These are phyloP conservation scores for Penicillium thymicola DNA, from an alignment of 2,329 filamentous ascomycete genomes.

Conservation along the genomic window DNA sequence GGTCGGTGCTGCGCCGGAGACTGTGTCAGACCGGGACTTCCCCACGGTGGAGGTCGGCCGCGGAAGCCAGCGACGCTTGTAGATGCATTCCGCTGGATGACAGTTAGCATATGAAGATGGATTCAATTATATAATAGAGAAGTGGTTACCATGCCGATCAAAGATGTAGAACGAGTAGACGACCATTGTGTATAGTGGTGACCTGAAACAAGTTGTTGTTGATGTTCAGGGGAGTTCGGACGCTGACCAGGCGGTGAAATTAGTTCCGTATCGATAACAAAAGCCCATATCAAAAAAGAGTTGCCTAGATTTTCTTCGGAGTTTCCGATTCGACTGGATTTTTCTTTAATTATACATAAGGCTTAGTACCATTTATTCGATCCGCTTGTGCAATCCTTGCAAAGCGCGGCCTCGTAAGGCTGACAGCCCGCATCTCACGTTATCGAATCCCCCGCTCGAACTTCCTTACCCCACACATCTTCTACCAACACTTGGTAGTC, in stretches of 20 bases:
- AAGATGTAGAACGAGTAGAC: conserved; percentile 99
- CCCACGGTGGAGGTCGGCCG: conserved; percentile 47
- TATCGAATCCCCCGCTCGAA: conserved; percentile 18
- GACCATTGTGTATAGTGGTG: conserved; percentile 61
- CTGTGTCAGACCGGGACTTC: conserved; percentile 46
- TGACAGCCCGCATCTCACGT: conserved; percentile 20
- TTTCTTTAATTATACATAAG: background rate
- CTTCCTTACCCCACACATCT: conserved; percentile 22
- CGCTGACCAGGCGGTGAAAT: conserved; percentile 20
- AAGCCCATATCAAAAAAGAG: conserved; percentile 9
- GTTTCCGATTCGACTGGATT: background rate
- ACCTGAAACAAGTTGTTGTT: conserved; percentile 5
- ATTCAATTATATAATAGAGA: background rate
- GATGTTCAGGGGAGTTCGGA: conserved; percentile 22
- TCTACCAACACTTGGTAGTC: background rate
- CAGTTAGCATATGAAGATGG: conserved; percentile 11
- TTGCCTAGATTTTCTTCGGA: conserved; percentile 14
- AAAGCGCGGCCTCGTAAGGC: conserved; percentile 17
- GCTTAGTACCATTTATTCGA: background rate
- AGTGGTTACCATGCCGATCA: conserved; percentile 79
- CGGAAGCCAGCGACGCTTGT: conserved; percentile 79
- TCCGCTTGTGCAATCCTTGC: background rate
- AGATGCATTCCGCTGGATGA: conserved; percentile 85
- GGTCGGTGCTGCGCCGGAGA: conserved; percentile 44
- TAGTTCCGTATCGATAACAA: conserved; percentile 14